A percentile compares a stretch with the other conserved stretches of the same genome.
Conservation (phyloP, 371 early-diverging fungal species). For the Blastocladiella emersonii region DNA sequence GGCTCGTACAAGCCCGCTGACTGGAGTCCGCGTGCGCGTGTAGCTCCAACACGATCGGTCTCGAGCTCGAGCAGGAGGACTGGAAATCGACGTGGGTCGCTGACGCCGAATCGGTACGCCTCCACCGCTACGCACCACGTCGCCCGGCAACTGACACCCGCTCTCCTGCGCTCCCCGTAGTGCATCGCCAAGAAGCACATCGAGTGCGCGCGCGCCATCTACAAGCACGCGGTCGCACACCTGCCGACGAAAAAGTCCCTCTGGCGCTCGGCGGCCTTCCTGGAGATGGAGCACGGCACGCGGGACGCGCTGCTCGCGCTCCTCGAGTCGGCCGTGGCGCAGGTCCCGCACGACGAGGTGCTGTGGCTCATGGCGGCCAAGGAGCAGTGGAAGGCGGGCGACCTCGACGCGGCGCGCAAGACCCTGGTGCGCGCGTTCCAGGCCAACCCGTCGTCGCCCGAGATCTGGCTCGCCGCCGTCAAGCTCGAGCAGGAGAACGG, state of each 20-base stretch:
- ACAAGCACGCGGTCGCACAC: conserved; percentile 60
- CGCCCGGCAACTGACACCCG: too few relatives aligned
- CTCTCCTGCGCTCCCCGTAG: neutral
- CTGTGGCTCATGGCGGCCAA: conserved; percentile 95
- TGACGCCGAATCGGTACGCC: conserved; percentile 55
- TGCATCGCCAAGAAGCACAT: conserved; percentile 45
- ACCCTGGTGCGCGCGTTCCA: conserved; percentile 75
- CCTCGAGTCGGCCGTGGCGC: conserved; percentile 66
- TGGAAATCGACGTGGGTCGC: conserved; percentile 70
- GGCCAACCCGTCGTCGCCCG: conserved; percentile 81
- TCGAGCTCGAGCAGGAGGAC: conserved; percentile 72
- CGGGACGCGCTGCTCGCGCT: conserved; percentile 58
- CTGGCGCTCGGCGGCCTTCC: conserved; percentile 75
- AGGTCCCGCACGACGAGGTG: conserved; percentile 83
- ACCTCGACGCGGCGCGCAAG: conserved; percentile 70
- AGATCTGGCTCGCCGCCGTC: conserved; percentile 90
- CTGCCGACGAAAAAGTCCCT: conserved; percentile 66
- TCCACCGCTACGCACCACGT: too few relatives aligned
- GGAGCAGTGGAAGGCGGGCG: conserved; percentile 76
- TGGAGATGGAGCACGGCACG: conserved; percentile 80
- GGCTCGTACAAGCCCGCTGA: too few relatives aligned
- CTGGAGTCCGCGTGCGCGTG: too few relatives aligned
- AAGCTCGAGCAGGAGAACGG: conserved; percentile 83
- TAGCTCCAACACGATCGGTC: conserved; percentile 47
- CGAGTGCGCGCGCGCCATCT: conserved; percentile 78